These are phyloP conservation scores for Venturia oleaginea DNA, from an alignment of 2,329 filamentous ascomycete species.

Conservation along the genomic window DNA sequence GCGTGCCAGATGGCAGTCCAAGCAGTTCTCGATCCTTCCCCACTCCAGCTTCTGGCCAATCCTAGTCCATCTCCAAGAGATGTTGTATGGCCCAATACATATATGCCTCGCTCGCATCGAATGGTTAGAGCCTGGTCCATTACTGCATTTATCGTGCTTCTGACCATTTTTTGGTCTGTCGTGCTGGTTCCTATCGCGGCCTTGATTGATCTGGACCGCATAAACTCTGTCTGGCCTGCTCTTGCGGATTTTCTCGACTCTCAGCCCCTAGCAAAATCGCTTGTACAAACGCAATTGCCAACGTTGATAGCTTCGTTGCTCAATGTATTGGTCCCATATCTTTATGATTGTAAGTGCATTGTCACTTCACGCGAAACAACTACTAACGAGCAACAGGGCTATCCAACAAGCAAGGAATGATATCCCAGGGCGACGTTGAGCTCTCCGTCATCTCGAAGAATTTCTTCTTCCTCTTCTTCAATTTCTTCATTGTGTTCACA, in stretches of 20 bases:
- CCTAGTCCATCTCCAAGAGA: slow-evolving; percentile 81
- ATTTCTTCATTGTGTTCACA: slow-evolving; percentile 93
- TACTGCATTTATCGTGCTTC: slow-evolving; percentile 69
- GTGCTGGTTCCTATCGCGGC: slow-evolving; percentile 72
- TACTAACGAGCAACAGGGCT: slow-evolving; percentile 42
- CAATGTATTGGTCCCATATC: slow-evolving; percentile 80
- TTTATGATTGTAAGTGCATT: slow-evolving; percentile 67
- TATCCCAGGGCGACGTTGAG: slow-evolving; percentile 89
- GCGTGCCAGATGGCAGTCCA: slow-evolving; percentile 93
- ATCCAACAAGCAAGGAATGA: slow-evolving; percentile 85
- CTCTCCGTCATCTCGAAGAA: slow-evolving; percentile 95
- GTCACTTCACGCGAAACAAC: background rate
- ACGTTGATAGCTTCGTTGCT: slow-evolving; percentile 79
- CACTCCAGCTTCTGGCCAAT: slow-evolving; percentile 75
- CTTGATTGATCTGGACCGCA: slow-evolving; percentile 71
- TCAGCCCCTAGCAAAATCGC: slow-evolving; percentile 61
- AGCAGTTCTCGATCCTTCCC: slow-evolving; percentile 82
- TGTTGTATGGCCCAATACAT: slow-evolving; percentile 93
- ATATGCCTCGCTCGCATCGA: slow-evolving; percentile 62
- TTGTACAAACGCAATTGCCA: slow-evolving; percentile 81
- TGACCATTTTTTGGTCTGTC: slow-evolving; percentile 83
- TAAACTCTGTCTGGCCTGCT: slow-evolving; percentile 61
- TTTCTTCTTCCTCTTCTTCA: slow-evolving; percentile 99
- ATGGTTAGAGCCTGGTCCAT: slow-evolving; percentile 75
- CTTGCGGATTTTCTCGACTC: slow-evolving; percentile 58